A percentile compares a stretch with the other conserved stretches of the same genome.
Evolutionary conservation across 164 flowering plant species (phyloP).

Genomic region (Berberis vulgaris): DNA sequence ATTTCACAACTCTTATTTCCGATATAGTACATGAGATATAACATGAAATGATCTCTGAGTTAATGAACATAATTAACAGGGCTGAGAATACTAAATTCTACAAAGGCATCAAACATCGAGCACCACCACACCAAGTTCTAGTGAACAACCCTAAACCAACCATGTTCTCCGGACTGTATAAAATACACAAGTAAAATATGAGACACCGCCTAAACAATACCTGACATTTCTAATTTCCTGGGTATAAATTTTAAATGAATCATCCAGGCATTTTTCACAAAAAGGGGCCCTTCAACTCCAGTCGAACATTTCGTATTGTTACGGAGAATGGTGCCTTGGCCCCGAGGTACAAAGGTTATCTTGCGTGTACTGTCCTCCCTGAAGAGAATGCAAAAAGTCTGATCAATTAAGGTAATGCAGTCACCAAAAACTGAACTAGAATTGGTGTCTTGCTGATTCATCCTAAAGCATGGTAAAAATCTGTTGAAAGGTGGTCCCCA

Average conservation of each 20-base stretch:
- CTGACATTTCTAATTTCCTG: constrained; percentile 5
- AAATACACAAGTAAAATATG: neutral
- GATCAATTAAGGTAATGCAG: too few species aligned
- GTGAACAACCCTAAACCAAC: neutral
- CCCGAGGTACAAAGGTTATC: neutral
- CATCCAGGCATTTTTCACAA: constrained; percentile 1
- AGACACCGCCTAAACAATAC: neutral
- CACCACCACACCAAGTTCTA: neutral
- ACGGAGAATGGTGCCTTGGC: neutral
- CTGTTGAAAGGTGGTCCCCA: too few species aligned
- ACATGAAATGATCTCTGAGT: too few species aligned
- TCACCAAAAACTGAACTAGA: too few species aligned
- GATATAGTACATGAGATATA: too few species aligned
- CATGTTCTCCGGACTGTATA: neutral
- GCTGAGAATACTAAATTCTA: too few species aligned
- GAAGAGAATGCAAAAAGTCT: too few species aligned
- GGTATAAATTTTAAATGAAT: too few species aligned
- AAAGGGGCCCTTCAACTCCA: constrained; percentile 3
- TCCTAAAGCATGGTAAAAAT: too few species aligned
- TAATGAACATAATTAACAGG: too few species aligned
- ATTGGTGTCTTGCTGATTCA: too few species aligned
- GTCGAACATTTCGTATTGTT: neutral
- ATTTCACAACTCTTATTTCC: too few species aligned
- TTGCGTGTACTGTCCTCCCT: neutral
- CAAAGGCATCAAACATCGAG: neutral